Conservation (phyloP, 306 rosid species). For the Castanopsis chinensis region DNA sequence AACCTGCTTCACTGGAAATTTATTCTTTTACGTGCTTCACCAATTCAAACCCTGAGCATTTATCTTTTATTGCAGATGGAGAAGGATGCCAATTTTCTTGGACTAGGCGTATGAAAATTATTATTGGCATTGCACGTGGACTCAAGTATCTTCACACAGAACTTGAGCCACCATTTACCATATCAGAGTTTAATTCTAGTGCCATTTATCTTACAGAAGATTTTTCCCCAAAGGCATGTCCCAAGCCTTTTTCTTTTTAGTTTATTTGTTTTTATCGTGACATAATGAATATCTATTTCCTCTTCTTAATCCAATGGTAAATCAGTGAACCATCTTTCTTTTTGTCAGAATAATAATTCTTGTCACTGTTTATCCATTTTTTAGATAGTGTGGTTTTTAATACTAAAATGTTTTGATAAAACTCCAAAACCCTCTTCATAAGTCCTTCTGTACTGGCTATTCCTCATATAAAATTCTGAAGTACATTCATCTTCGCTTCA, state of each 20-base stretch:
- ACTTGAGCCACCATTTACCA: slow-evolving; percentile 88
- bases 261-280: background rate
- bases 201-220: slow-evolving; percentile 95
- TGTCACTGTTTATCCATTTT: background rate
- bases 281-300: background rate
- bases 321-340: background rate
- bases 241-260: background rate
- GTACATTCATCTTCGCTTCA: slow-evolving; percentile 3
- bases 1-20: background rate
- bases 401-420: slow-evolving; percentile 3
- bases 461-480: background rate
- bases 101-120: slow-evolving; percentile 83
- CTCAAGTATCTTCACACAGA: slow-evolving; percentile 85
- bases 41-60: slow-evolving; percentile 25
- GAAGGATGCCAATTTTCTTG: slow-evolving; percentile 91
- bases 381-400: background rate
- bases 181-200: slow-evolving; percentile 88
- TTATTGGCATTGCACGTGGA: slow-evolving; percentile 84
- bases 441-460: slow-evolving; percentile 3
- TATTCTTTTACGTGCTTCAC: background rate
- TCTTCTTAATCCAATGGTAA: background rate
- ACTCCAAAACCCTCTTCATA: slow-evolving; percentile 15
- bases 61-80: slow-evolving; percentile 50
- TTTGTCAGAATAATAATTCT: background rate
- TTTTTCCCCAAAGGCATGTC: slow-evolving; percentile 83